A percentile compares a stretch with the other conserved stretches of the same genome.
phyloP scores from a whole-genome alignment of 2,329 filamentous ascomycete genomes.

The Colletotrichum ledebouriae region DNA sequence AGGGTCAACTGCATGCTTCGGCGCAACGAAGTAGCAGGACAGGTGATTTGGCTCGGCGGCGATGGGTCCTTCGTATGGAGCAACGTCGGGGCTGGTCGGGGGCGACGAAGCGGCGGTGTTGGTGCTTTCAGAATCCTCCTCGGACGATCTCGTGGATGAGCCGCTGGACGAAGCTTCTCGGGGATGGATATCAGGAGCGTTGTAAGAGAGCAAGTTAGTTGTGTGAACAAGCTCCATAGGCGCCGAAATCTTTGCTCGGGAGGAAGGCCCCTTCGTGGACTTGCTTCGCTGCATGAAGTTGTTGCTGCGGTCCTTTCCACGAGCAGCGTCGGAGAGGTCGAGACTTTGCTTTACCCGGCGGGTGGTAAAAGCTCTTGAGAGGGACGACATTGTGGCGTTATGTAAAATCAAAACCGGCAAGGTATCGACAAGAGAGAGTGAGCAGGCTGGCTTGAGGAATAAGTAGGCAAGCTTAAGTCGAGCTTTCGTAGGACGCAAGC shows the following conservation, averaged over 20 bases:
- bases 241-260: constrained; percentile 84
- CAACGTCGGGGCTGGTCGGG: constrained; percentile 77
- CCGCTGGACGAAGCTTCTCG: constrained; percentile 65
- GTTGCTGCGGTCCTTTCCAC: constrained; percentile 36
- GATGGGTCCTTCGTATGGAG: constrained; percentile 65
- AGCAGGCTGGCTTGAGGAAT: constrained; percentile 3
- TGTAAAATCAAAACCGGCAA: not conserved
- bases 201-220: constrained; percentile 96
- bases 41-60: constrained; percentile 75
- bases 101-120: constrained; percentile 69
- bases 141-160: constrained; percentile 70
- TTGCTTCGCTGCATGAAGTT: constrained; percentile 62
- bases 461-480: constrained; percentile 24
- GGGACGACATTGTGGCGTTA: constrained; percentile 62
- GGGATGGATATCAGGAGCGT: constrained; percentile 82
- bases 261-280: constrained; percentile 58
- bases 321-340: constrained; percentile 58
- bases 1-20: constrained; percentile 59
- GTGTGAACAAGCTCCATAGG: constrained; percentile 91
- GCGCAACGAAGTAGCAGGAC: constrained; percentile 74
- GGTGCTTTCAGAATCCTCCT: constrained; percentile 78
- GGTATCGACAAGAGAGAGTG: not conserved
- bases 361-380: constrained; percentile 80
- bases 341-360: constrained; percentile 72
- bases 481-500: constrained; percentile 24